Evolutionary conservation across 768 basidiomycete genomes (phyloP), one percentile per base, ranked within the genome.

Genomic region (Lactarius hengduanensis): DNA sequence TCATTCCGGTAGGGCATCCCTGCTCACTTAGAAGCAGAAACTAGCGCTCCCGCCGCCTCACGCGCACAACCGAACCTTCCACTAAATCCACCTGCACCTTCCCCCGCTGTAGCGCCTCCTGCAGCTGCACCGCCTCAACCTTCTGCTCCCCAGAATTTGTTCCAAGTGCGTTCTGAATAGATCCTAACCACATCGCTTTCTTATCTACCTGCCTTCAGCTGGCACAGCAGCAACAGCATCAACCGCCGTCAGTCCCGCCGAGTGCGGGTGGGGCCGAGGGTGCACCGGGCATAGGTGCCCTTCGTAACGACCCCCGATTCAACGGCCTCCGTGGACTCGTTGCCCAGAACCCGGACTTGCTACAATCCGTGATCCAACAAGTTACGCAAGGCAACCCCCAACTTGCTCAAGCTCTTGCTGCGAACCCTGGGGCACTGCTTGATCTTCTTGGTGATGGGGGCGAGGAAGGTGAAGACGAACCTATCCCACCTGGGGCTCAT

Each of bases 331-430:
- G 38, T 15, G 38, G 13, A 64, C 76, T 92, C 69, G 83, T 94
- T 57, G 77, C 78, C 50, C 81, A 89, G 68, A 95, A 98, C 74
- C 96, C 96, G 0, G 86, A 80, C 8, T 70, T 90, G 58, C 74
- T 93, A 43, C 95, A 95, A 74, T 84, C 88, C 0, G 65, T 97
- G 59, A 80, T 98, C 45, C 94, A 98, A 75, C 91, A 95, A 74
- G 81, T 98, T 60, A 86, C 86, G 2, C 73, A 76, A 11, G 77
- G 78, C 58, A 94, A 98, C 77, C 96, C 96, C 0, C 81, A 80
- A 22, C 79, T 98, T 45, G 90, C 87, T 0, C 84, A 90, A 68
- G 41, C 79, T 59, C 79, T 98, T 60, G 85, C 84, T 22, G 74
- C 81, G 38, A 87, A 97, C 75, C 96, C 96, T 4, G 83, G 90